phyloP scores from a whole-genome alignment of 2,329 filamentous ascomycete species.

The Arthrobotrys megalospora region DNA sequence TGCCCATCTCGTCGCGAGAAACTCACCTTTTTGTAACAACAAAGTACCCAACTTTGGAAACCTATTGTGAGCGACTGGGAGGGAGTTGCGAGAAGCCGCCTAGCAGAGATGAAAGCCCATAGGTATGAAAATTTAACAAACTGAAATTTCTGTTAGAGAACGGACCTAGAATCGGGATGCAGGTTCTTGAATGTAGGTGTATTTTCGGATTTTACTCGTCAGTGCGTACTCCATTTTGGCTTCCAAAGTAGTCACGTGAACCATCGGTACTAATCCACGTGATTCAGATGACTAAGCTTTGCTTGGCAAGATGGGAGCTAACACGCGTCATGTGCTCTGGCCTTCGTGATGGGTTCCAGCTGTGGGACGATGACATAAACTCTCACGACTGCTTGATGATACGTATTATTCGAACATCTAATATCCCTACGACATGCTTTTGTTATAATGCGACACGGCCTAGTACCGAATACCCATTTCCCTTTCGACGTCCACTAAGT shows the following conservation, averaged over 20 bases:
- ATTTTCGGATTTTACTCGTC: too few species aligned
- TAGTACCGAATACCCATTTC: slow-evolving; percentile 20
- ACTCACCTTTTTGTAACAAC: background rate
- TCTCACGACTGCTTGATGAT: slow-evolving; percentile 38
- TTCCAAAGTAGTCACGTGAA: background rate
- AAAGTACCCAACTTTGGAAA: background rate
- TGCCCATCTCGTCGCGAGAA: too few species aligned
- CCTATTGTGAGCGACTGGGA: background rate
- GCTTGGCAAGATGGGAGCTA: slow-evolving; percentile 1
- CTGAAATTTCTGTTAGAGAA: background rate
- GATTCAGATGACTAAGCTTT: background rate
- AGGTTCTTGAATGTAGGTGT: background rate
- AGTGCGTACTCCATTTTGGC: background rate
- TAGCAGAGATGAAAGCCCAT: background rate
- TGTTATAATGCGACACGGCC: slow-evolving; percentile 49
- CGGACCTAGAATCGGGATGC: background rate
- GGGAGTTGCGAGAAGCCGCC: too few species aligned
- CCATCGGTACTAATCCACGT: background rate
- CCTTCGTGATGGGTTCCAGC: slow-evolving; percentile 22
- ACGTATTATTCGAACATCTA: slow-evolving; percentile 6
- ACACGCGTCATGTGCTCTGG: slow-evolving; percentile 52
- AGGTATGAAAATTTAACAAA: background rate
- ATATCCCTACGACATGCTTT: slow-evolving; percentile 8
- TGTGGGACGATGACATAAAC: slow-evolving; percentile 19
- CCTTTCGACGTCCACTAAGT: slow-evolving; percentile 51